Percentiles rank a stretch among this genome's conserved stretches.
Evolutionary conservation across 2,329 filamentous ascomycete genomes (phyloP).

Genomic region (Aspergillus japonicus): DNA sequence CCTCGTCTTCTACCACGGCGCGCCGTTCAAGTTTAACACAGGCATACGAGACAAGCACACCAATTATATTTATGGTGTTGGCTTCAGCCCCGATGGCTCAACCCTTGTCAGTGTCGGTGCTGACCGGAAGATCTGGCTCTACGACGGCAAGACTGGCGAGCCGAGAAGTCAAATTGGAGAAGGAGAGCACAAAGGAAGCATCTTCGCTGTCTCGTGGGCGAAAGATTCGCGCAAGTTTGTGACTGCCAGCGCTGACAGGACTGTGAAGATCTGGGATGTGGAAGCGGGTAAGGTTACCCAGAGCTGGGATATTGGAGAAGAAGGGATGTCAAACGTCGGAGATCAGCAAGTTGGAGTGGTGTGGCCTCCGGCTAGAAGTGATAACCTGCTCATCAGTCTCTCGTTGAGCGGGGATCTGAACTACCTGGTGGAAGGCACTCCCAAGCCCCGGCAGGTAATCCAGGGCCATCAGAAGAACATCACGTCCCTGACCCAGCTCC

Average conservation of each 20-base stretch:
- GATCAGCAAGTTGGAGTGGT: conserved; percentile 95
- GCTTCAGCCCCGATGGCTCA: conserved; percentile 85
- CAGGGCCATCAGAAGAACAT: conserved; percentile 91
- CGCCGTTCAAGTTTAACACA: conserved; percentile 93
- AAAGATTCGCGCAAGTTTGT: conserved; percentile 81
- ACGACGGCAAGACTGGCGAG: conserved; percentile 94
- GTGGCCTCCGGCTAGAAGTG: conserved; percentile 76
- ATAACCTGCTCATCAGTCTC: conserved; percentile 86
- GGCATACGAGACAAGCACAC: conserved; percentile 76
- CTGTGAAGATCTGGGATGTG: conserved; percentile 89
- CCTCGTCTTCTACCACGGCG: conserved; percentile 88
- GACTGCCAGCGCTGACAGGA: conserved; percentile 91
- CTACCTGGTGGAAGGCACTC: conserved; percentile 73
- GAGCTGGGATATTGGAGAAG: conserved; percentile 80
- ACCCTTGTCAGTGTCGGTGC: conserved; percentile 83
- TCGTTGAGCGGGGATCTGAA: conserved; percentile 86
- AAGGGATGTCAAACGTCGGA: conserved; percentile 67
- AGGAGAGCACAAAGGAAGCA: conserved; percentile 85
- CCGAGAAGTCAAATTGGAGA: conserved; percentile 66
- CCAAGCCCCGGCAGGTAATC: conserved; percentile 68
- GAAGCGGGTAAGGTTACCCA: conserved; percentile 74
- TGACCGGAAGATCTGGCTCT: conserved; percentile 90
- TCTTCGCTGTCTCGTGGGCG: conserved; percentile 89
- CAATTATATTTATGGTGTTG: conserved; percentile 83
- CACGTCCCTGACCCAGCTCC: conserved; percentile 67